Conservation (phyloP, 306 rosid genomes). For the Alnus rubra region DNA sequence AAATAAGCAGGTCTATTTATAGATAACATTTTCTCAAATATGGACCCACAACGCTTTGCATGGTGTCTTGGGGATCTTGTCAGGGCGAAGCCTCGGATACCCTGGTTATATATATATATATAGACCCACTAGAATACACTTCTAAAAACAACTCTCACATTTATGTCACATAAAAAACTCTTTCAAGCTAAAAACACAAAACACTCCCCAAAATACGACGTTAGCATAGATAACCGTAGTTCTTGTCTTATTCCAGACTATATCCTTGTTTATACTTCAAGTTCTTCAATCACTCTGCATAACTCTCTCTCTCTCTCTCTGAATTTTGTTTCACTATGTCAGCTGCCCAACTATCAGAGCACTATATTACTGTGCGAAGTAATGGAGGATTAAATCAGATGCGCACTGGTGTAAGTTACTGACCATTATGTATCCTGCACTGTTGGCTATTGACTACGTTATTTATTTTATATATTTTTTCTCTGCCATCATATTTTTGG, state of each 20-base stretch:
- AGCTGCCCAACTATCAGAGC: slow-evolving; percentile 65
- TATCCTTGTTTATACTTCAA: slow-evolving; percentile 5
- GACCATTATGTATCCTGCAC: slow-evolving; percentile 17
- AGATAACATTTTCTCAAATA: too few relatives aligned
- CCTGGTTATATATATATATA: too few relatives aligned
- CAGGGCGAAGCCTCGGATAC: too few relatives aligned
- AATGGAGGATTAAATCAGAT: slow-evolving; percentile 94
- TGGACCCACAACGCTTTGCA: too few relatives aligned
- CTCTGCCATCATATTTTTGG: background rate
- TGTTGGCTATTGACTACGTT: slow-evolving; percentile 7
- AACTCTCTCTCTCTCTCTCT: slow-evolving; percentile 8
- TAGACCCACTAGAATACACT: too few relatives aligned
- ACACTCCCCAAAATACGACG: too few relatives aligned
- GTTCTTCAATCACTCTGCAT: slow-evolving; percentile 2
- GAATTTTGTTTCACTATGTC: slow-evolving; percentile 27
- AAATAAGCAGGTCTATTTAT: too few relatives aligned
- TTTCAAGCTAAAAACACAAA: too few relatives aligned
- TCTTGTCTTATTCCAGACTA: slow-evolving; percentile 13
- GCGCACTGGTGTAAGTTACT: slow-evolving; percentile 90
- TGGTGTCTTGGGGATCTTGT: too few relatives aligned
- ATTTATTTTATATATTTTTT: background rate
- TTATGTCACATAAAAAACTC: too few relatives aligned
- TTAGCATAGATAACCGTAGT: background rate
- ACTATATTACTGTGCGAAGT: slow-evolving; percentile 76
- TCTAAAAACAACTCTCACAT: too few relatives aligned